Base-by-base conservation (phyloP, 2,329 filamentous ascomycete species). In the Simplicillium aogashimaense region DNA sequence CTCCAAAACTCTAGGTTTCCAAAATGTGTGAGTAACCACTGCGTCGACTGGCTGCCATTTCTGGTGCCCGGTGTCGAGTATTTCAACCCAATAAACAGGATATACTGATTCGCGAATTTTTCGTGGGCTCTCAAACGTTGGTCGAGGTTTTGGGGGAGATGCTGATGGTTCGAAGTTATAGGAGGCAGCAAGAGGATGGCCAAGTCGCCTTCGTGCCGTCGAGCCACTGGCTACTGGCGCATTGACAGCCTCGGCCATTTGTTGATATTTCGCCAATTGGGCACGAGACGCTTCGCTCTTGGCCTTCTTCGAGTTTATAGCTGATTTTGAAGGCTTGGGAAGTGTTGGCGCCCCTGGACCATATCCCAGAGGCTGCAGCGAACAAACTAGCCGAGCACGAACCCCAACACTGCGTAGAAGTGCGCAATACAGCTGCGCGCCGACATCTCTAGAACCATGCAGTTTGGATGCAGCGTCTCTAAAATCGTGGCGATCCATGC, bases 1-100 rank as follows among this genome's bases (percentile, higher is more conserved):
- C 53, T 98, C 92, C 20, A 98, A 68, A 36, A 75, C 79, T 25
- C 71, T 73, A 0, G 86, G 77, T 44, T 84, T 88, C 55, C 81
- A 86, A 40, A 94, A 78, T 0, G 47, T 83, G 41, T 76, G 72
- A 0, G 89, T 94, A 2, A 92, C 87, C 0, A 95, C 61, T 0
- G 89, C 79, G 55, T 98, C 92, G 30, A 92, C 77, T 0, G 87
- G 75, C 41, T 95, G 76, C 92, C 92, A 98, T 65, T 87, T 94
- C 55, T 95, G 86, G 47, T 87, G 78, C 1, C 84, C 83, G 39
- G 79, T 69, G 47, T 95, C 89, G 47, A 95, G 85, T 3, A 86
- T 81, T 62, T 98, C 92, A 1, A 95, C 82, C 92, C 92, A 98
- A 56, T 88, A 97, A 3, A 97, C 72, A 0, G 92, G 92, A 52